Conservation (phyloP, 805 yeast genomes). For the Cyberlindnera saturnus region DNA sequence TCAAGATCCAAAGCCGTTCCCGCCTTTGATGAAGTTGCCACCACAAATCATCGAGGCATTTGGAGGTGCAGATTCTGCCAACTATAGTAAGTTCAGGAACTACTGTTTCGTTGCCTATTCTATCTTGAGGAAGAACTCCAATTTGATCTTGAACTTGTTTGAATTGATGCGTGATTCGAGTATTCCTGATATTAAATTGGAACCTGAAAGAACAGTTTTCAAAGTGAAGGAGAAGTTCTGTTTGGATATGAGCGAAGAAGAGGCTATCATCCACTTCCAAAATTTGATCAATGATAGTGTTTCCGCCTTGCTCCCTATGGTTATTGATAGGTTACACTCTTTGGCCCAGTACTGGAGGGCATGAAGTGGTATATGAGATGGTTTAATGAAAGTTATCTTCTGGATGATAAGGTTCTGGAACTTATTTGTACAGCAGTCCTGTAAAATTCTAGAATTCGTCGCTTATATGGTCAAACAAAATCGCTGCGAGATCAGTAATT, state of each 20-base stretch:
- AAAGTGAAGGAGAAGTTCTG: conserved; percentile 94
- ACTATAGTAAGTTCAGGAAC: conserved; percentile 80
- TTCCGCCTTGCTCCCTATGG: conserved; percentile 87
- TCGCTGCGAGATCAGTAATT: too few relatives aligned
- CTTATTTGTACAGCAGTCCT: too few relatives aligned
- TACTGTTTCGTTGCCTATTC: conserved; percentile 94
- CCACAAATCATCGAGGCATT: conserved; percentile 96
- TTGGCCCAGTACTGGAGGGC: conserved; percentile 98
- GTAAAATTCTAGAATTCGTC: too few relatives aligned
- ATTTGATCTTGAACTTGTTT: conserved; percentile 81
- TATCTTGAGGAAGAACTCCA: conserved; percentile 82
- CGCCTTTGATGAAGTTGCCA: conserved; percentile 96
- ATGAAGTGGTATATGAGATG: conserved; percentile 22
- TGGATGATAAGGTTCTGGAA: too few relatives aligned
- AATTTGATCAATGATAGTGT: conserved; percentile 91
- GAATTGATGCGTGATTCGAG: conserved; percentile 92
- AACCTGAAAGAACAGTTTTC: conserved; percentile 79
- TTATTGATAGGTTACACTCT: conserved; percentile 90
- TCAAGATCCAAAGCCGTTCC: conserved; percentile 96
- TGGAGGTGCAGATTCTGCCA: conserved; percentile 88
- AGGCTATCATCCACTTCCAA: conserved; percentile 92
- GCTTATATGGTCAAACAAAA: too few relatives aligned
- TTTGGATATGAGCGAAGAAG: conserved; percentile 90
- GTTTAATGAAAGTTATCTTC: too few relatives aligned
- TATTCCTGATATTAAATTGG: conserved; percentile 83